A percentile compares a stretch with the other conserved stretches of the same genome.
Evolutionary conservation across 2,329 filamentous ascomycete species (phyloP).

Genomic region (Magnaporthiopsis incrustans): DNA sequence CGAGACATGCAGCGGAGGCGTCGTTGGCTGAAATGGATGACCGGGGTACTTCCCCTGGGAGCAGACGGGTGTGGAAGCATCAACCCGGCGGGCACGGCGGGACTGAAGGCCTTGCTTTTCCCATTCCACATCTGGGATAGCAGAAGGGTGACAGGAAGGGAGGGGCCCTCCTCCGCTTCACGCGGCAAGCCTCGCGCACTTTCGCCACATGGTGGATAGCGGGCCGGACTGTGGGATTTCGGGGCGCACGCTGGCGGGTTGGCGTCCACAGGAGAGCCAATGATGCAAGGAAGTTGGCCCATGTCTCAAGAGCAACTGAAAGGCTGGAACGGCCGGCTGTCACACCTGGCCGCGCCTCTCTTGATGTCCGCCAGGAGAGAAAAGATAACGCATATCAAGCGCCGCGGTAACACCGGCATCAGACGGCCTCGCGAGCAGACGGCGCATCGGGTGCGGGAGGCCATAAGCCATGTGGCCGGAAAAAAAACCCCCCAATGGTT

Average conservation of each 20-base stretch:
- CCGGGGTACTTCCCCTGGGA: not conserved
- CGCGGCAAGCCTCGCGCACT: not conserved
- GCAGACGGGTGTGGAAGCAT: not conserved
- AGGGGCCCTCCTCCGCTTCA: not conserved
- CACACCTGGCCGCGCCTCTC: not conserved
- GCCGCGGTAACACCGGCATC: not conserved
- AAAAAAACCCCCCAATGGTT: not conserved
- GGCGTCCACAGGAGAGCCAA: not conserved
- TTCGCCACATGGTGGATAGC: not conserved
- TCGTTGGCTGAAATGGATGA: not conserved
- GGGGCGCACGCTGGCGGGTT: too few relatives aligned
- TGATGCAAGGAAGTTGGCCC: not conserved
- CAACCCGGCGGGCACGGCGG: not conserved
- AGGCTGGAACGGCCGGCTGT: not conserved
- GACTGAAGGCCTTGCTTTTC: not conserved
- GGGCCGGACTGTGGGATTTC: not conserved
- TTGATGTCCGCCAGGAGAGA: not conserved
- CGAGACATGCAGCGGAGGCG: not conserved
- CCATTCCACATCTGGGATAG: not conserved
- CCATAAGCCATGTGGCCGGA: not conserved
- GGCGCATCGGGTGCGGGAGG: not conserved
- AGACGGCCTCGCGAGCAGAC: not conserved
- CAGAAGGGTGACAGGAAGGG: not conserved
- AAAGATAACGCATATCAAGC: not conserved
- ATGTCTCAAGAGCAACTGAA: not conserved